Conservation (phyloP, 192 early-diverging fungal species). For the Neocallimastix lanati region DNA sequence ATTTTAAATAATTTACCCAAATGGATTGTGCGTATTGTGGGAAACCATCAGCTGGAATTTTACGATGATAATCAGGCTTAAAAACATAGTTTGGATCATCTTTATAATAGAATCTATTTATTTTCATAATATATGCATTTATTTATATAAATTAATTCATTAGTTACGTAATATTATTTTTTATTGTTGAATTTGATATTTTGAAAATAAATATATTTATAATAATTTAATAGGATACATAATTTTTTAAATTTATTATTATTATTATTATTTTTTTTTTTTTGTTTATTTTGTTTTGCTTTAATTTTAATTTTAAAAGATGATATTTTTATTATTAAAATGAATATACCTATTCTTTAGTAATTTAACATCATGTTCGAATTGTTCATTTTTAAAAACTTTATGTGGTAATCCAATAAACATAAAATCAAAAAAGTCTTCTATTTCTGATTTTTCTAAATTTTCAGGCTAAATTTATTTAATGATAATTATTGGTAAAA, state of each 20-base stretch:
- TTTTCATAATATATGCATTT: too few relatives aligned
- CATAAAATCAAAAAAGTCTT: slow-evolving; percentile 81
- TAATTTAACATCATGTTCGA: slow-evolving; percentile 46
- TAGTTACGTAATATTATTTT: too few relatives aligned
- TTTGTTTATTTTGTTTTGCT: too few relatives aligned
- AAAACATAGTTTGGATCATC: slow-evolving; percentile 61
- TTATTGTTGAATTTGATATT: too few relatives aligned
- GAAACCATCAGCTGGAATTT: slow-evolving; percentile 91
- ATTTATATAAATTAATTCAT: too few relatives aligned
- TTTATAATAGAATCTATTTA: slow-evolving; percentile 57
- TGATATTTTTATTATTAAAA: too few relatives aligned
- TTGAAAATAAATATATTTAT: too few relatives aligned
- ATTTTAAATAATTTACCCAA: slow-evolving; percentile 25
- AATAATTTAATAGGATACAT: too few relatives aligned
- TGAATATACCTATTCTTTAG: slow-evolving; percentile 53
- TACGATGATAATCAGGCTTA: slow-evolving; percentile 61
- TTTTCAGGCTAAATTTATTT: slow-evolving; percentile 74
- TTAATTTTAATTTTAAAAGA: too few relatives aligned
- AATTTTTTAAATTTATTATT: too few relatives aligned
- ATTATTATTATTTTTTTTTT: too few relatives aligned
- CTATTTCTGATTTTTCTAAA: slow-evolving; percentile 51
- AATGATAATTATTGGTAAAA: too few relatives aligned
- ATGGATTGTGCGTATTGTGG: slow-evolving; percentile 76
- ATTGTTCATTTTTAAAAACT: slow-evolving; percentile 57
- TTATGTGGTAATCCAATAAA: slow-evolving; percentile 87